These are phyloP conservation scores for Pythium volutum DNA, from an alignment of 352 stramenopile genomes.

Conservation along the genomic window DNA sequence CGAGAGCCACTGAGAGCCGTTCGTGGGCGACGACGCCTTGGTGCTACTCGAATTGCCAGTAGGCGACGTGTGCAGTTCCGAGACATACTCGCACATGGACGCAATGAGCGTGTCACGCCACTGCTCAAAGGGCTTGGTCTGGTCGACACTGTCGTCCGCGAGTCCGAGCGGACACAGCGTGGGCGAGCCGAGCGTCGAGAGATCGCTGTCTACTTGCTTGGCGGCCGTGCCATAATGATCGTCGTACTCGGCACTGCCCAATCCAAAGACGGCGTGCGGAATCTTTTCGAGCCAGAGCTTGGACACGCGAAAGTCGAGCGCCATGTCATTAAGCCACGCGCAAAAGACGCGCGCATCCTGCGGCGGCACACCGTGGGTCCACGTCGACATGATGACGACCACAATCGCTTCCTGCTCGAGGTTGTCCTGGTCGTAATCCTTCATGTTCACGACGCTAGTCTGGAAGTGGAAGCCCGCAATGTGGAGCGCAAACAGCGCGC, in stretches of 20 bases:
- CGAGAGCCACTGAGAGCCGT: conserved; percentile 53
- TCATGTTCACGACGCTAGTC: conserved; percentile 82
- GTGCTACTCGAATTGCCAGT: no score
- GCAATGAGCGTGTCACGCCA: conserved; percentile 82
- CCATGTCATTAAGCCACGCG: conserved; percentile 87
- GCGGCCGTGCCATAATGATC: conserved; percentile 83
- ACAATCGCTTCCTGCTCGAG: conserved; percentile 85
- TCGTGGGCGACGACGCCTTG: conserved; percentile 11
- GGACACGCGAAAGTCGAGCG: conserved; percentile 86
- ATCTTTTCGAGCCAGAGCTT: conserved; percentile 75
- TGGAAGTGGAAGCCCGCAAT: conserved; percentile 80
- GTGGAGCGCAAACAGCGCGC: conserved; percentile 77
- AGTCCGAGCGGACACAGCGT: conserved; percentile 58
- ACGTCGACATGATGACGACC: conserved; percentile 84
- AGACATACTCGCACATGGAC: conserved; percentile 75
- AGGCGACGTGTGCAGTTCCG: conserved; percentile 28
- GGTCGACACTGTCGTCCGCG: conserved; percentile 83
- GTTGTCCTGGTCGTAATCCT: conserved; percentile 89
- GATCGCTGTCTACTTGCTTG: conserved; percentile 61
- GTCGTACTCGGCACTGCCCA: conserved; percentile 88
- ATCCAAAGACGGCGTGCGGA: conserved; percentile 77
- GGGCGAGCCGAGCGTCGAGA: conserved; percentile 62
- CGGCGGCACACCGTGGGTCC: conserved; percentile 72
- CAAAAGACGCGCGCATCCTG: conserved; percentile 79
- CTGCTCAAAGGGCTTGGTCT: conserved; percentile 73